Evolutionary conservation across 495 filamentous ascomycete species (phyloP), one percentile per base, ranked within the genome.

Genomic region (Darksidea phi): DNA sequence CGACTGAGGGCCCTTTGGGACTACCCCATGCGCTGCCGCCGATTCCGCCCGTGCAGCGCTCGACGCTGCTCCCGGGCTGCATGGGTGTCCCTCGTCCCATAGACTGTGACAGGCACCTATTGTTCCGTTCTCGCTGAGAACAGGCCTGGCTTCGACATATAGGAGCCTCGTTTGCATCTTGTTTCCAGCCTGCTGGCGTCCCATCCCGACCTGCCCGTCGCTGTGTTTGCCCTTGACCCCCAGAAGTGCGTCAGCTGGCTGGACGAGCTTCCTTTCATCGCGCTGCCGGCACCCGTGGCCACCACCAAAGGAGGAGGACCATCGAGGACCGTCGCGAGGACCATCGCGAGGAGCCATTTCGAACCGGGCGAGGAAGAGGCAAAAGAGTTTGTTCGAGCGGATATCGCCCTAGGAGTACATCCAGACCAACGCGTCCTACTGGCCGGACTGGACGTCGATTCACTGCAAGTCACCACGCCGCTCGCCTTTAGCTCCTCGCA

Each of bases 91-190:
- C 54, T 60, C 50, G 65, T 37, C 45, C 49, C 43, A 45, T 54
- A 28, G 51, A 55, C 59, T 59, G 65, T 67, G 65, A 64, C 65
- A 64, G 59, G 65, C 65, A 8, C 59, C 51, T 61, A 63, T 63
- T 63, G 59, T 63, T 55, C 64, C 64, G 37, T 63, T 54, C 58
- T 45, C 51, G 49, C 55, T 21, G 54, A 63, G 54, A 61, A 53
- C 58, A 57, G 45, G 57, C 63, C n/a, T 3, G 28, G 28, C 17
- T 24, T 53, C 13, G 64, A 18, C 59, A 62, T 67, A 67, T 67
- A 67, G 64, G 62, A 67, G 41, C 32, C 26, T 54, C 51, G 52
- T 53, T 28, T 58, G 32, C 64, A 37, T 46, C 34, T 42, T 57
- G 48, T 57, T 62, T 67, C 51, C 42, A 36, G 23, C 60, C 60